Evolutionary conservation across 305 asterid genomes (phyloP).

Genomic region (Fraxinus floribunda): DNA sequence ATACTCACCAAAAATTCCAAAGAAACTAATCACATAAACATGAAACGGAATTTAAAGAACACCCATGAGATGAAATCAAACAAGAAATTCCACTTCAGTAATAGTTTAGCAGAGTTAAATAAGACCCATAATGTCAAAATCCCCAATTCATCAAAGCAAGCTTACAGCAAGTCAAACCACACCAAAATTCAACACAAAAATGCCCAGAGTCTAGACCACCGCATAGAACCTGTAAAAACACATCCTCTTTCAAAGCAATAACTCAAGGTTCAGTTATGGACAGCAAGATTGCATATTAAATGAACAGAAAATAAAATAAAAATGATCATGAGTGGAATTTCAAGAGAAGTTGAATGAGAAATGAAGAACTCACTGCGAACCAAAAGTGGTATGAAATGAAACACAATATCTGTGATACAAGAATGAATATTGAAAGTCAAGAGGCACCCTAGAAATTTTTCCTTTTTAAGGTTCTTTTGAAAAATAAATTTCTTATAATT

Average conservation of each 20-base stretch:
- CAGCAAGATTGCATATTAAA: background rate
- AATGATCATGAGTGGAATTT: constrained; percentile 3
- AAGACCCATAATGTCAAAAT: constrained; percentile 19
- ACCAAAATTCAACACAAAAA: constrained; percentile 5
- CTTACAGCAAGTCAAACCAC: background rate
- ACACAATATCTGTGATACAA: constrained; percentile 29
- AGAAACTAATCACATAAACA: constrained; percentile 6
- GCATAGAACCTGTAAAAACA: constrained; percentile 1
- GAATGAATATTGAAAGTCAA: constrained; percentile 29
- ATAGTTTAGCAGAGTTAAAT: background rate
- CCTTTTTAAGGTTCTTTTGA: background rate
- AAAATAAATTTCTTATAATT: constrained; percentile 9
- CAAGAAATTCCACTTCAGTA: background rate
- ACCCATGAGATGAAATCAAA: constrained; percentile 3
- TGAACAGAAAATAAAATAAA: background rate
- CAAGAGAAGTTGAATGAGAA: background rate
- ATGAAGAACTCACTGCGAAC: constrained; percentile 30
- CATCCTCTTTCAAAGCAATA: background rate
- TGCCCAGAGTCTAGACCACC: background rate
- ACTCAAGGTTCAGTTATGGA: background rate
- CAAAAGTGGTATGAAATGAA: constrained; percentile 12
- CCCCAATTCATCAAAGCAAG: constrained; percentile 17
- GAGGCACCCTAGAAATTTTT: constrained; percentile 22
- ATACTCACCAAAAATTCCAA: background rate
- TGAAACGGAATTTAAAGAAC: background rate